phyloP scores from a whole-genome alignment of 345 rosid species.

The Eucalyptus tenuipes region DNA sequence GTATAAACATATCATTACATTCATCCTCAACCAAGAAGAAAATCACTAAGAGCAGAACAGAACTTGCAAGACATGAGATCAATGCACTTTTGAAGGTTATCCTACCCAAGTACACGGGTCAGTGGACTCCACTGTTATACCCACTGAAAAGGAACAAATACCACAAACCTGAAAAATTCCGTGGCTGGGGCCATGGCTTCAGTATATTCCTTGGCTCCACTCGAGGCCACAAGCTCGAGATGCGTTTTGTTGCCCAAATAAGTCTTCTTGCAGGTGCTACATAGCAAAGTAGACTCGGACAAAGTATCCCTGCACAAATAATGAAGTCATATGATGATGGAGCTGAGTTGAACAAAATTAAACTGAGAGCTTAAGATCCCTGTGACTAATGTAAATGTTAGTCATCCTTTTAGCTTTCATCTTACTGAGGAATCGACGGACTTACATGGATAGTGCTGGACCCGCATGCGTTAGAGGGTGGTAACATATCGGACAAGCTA shows the following conservation, averaged over 20 bases:
- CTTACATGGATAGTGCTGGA: slow-evolving; percentile 30
- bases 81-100: not conserved
- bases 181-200: slow-evolving; percentile 43
- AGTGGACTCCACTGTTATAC: not conserved
- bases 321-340: not conserved
- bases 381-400: not conserved
- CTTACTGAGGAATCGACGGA: not conserved
- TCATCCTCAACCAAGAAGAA: not conserved
- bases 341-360: not conserved
- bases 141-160: not conserved
- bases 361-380: not conserved
- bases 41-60: not conserved
- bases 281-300: slow-evolving; percentile 23
- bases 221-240: slow-evolving; percentile 48
- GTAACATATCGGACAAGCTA: slow-evolving; percentile 82
- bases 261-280: slow-evolving; percentile 48
- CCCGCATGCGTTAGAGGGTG: slow-evolving; percentile 17
- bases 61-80: not conserved
- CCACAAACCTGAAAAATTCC: slow-evolving; percentile 33
- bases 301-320: slow-evolving; percentile 22
- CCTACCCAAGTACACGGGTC: not conserved
- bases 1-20: not conserved
- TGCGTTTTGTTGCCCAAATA: slow-evolving; percentile 44
- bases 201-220: slow-evolving; percentile 31
- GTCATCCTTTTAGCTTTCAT: not conserved